Conservation (phyloP, 2,329 filamentous ascomycete genomes). For the Alternaria burnsii region DNA sequence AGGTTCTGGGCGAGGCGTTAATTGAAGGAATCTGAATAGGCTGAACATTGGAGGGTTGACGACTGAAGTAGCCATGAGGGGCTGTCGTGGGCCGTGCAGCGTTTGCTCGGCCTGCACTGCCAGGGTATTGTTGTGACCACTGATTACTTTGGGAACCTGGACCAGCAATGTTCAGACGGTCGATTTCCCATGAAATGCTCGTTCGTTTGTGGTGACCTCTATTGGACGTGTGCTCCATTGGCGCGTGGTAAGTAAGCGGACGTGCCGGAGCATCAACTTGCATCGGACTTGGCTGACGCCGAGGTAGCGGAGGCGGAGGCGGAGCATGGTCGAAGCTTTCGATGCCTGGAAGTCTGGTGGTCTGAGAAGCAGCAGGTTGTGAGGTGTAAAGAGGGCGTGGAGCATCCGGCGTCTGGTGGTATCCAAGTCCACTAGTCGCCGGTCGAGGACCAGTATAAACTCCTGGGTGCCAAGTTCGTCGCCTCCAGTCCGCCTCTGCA, state of each 20-base stretch:
- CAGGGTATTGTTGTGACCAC: constrained; percentile 43
- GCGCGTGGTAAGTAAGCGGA: constrained; percentile 50
- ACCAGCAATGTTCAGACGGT: constrained; percentile 69
- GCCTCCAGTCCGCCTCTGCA: constrained; percentile 79
- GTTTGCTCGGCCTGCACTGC: constrained; percentile 29
- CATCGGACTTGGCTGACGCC: constrained; percentile 78
- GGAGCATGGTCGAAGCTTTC: constrained; percentile 87
- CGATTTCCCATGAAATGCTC: constrained; percentile 69
- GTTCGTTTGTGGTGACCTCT: constrained; percentile 44
- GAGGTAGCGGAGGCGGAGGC: constrained; percentile 67
- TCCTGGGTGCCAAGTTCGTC: constrained; percentile 91
- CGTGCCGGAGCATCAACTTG: constrained; percentile 69
- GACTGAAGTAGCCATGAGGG: constrained; percentile 48
- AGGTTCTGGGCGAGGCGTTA: constrained; percentile 49
- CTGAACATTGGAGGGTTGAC: constrained; percentile 29
- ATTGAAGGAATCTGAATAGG: constrained; percentile 39
- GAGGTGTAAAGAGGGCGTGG: constrained; percentile 64
- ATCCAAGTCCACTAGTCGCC: constrained; percentile 76
- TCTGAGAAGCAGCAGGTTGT: constrained; percentile 64
- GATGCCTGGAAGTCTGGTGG: constrained; percentile 82
- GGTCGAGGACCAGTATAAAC: constrained; percentile 68
- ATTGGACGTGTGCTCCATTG: constrained; percentile 35
- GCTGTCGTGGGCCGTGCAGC: constrained; percentile 47
- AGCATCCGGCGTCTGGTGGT: constrained; percentile 75
- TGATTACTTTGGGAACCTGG: constrained; percentile 50